Conservation (phyloP, 768 basidiomycete species). For the Suillus weaverae region DNA sequence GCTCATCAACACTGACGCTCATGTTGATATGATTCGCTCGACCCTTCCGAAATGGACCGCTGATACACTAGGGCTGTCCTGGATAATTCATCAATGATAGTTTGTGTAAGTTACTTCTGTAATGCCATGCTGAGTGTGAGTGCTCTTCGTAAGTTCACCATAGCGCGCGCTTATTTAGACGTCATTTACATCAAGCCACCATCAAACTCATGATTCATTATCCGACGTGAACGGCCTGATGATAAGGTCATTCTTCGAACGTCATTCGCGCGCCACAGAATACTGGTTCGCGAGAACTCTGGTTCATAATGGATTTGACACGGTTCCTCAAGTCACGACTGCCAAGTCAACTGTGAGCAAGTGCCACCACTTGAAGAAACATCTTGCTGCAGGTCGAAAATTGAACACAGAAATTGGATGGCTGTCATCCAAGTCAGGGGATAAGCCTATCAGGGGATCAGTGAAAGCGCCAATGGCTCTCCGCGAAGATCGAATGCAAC, state of each 20-base stretch:
- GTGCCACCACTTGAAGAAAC: neutral
- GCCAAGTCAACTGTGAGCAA: neutral
- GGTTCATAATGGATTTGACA: neutral
- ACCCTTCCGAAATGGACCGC: neutral
- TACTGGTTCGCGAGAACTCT: neutral
- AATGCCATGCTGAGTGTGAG: neutral
- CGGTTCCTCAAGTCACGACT: neutral
- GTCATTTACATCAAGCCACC: neutral
- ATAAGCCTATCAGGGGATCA: neutral
- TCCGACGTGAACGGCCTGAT: neutral
- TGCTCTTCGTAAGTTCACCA: neutral
- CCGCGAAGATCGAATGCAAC: neutral
- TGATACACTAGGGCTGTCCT: neutral
- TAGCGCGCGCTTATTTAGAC: neutral
- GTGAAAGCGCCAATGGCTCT: neutral
- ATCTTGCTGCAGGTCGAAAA: neutral
- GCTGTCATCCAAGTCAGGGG: neutral
- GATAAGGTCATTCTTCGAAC: neutral
- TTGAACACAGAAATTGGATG: neutral
- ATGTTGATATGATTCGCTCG: neutral
- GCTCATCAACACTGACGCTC: too few species aligned
- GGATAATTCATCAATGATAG: neutral
- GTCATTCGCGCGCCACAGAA: neutral
- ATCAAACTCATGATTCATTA: neutral
- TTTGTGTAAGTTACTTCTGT: neutral